Conservation (phyloP, 2,329 filamentous ascomycete species). For the Colletotrichum phormii region DNA sequence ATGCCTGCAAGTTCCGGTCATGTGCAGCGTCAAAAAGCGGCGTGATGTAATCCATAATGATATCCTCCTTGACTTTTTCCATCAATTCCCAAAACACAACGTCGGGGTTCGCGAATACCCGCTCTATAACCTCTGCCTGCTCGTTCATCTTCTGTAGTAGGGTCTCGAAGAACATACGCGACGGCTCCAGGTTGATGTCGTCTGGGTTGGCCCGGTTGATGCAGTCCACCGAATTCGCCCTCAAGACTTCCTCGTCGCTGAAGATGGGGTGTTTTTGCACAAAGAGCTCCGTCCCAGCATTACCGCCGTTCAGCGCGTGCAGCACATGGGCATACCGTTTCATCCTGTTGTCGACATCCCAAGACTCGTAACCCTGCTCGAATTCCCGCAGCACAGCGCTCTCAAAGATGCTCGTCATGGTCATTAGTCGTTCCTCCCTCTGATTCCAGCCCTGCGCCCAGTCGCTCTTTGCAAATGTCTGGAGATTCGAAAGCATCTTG, state of each 20-base stretch:
- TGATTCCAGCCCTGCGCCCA: conserved; percentile 78
- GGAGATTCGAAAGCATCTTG: conserved; percentile 85
- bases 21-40: conserved; percentile 90
- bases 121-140: conserved; percentile 82
- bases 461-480: conserved; percentile 83
- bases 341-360: conserved; percentile 92
- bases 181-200: conserved; percentile 82
- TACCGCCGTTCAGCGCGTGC: conserved; percentile 82
- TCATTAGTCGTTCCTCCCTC: conserved; percentile 77
- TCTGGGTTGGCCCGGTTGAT: conserved; percentile 75
- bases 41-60: conserved; percentile 88
- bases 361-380: conserved; percentile 88
- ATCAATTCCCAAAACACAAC: conserved; percentile 83
- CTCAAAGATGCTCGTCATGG: conserved; percentile 87
- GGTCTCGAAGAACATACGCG: conserved; percentile 82
- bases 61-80: conserved; percentile 84
- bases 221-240: conserved; percentile 80
- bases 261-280: conserved; percentile 91
- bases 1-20: conserved; percentile 77
- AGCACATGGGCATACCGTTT: conserved; percentile 89
- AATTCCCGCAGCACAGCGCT: conserved; percentile 92
- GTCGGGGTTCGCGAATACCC: conserved; percentile 80
- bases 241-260: conserved; percentile 75
- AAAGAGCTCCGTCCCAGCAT: conserved; percentile 84
- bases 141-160: conserved; percentile 83